phyloP scores from a whole-genome alignment of 352 stramenopile species.

The Phytophthora hibernalis region DNA sequence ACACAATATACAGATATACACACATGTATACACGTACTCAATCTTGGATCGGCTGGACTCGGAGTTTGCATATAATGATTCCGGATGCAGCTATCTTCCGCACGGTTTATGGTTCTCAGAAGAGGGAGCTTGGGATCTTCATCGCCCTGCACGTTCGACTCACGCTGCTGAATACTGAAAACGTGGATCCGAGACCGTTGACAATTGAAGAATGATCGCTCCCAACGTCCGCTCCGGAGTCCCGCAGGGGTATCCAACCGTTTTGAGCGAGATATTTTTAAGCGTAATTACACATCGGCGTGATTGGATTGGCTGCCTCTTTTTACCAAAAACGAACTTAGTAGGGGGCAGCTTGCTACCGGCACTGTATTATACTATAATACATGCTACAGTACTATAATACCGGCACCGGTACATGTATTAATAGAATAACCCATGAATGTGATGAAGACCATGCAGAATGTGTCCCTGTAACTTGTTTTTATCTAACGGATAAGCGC shows the following conservation, averaged over 20 bases:
- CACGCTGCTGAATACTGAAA: constrained; percentile 9
- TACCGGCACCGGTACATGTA: no score
- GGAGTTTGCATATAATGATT: constrained; percentile 91
- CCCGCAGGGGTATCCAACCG: constrained; percentile 21
- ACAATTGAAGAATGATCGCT: constrained; percentile 39
- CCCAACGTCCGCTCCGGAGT: background rate
- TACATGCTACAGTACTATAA: no score
- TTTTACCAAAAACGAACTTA: constrained; percentile 5
- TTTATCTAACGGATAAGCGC: constrained; percentile 42
- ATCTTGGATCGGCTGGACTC: constrained; percentile 55
- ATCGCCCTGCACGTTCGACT: constrained; percentile 52
- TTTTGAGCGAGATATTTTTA: constrained; percentile 3
- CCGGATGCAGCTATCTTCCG: constrained; percentile 89
- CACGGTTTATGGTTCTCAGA: constrained; percentile 72
- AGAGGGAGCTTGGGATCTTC: constrained; percentile 91
- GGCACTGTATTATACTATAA: no score
- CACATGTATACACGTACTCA: constrained; percentile 33
- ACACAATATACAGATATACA: constrained; percentile 32
- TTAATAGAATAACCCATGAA: no score
- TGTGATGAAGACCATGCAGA: background rate
- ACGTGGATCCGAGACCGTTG: background rate
- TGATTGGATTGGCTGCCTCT: constrained; percentile 7
- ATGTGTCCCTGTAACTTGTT: constrained; percentile 30
- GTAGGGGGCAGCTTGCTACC: background rate
- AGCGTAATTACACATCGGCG: background rate